These are phyloP conservation scores for Spathaspora passalidarum DNA, from an alignment of 805 yeast species.

Conservation along the genomic window DNA sequence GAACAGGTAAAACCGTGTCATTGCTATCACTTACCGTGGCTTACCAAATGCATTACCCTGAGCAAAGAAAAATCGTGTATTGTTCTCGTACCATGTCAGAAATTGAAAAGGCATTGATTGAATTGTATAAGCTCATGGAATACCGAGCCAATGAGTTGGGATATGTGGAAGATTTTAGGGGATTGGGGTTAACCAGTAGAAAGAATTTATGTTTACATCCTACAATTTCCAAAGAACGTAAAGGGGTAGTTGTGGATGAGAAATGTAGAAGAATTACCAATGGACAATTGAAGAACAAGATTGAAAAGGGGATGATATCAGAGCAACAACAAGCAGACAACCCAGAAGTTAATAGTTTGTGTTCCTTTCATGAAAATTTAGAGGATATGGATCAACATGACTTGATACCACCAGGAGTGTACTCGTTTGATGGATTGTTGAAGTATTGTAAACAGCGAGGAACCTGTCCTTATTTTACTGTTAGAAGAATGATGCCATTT, in stretches of 20 bases:
- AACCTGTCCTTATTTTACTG: conserved; percentile 95
- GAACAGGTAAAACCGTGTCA: conserved; percentile 97
- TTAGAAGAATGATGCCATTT: conserved; percentile 93
- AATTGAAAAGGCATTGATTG: conserved; percentile 94
- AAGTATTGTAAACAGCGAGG: conserved; percentile 74
- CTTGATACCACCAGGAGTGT: conserved; percentile 88
- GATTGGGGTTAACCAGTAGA: conserved; percentile 90
- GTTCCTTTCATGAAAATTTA: conserved; percentile 89
- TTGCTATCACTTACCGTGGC: conserved; percentile 89
- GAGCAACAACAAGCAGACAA: conserved; percentile 50
- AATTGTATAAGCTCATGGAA: conserved; percentile 83
- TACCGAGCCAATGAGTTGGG: conserved; percentile 83
- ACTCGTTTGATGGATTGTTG: conserved; percentile 82
- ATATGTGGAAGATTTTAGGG: conserved; percentile 84
- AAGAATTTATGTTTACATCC: conserved; percentile 94
- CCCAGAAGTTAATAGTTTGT: conserved; percentile 43
- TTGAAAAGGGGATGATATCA: conserved; percentile 48
- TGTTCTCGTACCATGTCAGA: conserved; percentile 99
- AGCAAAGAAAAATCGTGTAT: conserved; percentile 88
- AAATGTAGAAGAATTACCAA: conserved; percentile 92
- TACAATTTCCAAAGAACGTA: conserved; percentile 77
- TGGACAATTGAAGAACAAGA: conserved; percentile 73
- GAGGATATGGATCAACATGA: conserved; percentile 85
- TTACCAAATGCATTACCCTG: conserved; percentile 92
- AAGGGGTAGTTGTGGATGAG: conserved; percentile 93